Percentiles rank a stretch among this genome's conserved stretches.
phyloP scores from a whole-genome alignment of 2,329 filamentous ascomycete species.

The Diaporthe ilicicola region DNA sequence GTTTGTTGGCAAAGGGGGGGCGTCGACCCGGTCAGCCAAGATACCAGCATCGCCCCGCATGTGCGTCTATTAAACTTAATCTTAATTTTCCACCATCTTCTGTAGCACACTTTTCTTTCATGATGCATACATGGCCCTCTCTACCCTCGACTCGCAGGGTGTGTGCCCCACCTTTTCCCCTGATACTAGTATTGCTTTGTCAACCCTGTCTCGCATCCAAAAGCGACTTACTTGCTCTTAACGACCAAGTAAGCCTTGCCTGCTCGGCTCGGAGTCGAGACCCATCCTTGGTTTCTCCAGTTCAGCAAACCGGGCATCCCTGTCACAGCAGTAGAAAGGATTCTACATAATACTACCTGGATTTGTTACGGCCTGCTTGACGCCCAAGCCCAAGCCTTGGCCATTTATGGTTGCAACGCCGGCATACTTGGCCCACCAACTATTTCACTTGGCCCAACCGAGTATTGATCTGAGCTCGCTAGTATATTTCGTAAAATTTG shows the following conservation, averaged over 20 bases:
- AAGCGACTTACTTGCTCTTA: neutral
- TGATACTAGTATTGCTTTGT: neutral
- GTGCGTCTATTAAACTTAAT: slow-evolving; percentile 1
- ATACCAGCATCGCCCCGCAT: slow-evolving; percentile 4
- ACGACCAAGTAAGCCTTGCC: neutral
- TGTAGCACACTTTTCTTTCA: neutral
- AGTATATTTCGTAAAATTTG: too few relatives aligned
- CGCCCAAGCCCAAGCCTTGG: slow-evolving; percentile 3
- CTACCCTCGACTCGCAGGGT: neutral
- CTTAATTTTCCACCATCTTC: neutral
- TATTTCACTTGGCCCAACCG: neutral
- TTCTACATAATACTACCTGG: neutral
- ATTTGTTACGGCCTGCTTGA: neutral
- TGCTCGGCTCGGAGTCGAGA: neutral
- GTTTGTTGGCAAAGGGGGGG: neutral
- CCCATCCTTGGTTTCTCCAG: neutral
- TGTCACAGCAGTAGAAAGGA: neutral
- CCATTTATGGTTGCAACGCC: neutral
- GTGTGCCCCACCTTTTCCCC: neutral
- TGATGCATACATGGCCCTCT: neutral
- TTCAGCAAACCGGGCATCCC: neutral
- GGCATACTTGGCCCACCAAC: neutral
- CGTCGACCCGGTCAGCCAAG: neutral
- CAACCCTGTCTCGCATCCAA: neutral
- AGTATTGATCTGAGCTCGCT: neutral